These are phyloP conservation scores for Ustilago hordei DNA, from an alignment of 1,284 basidiomycete genomes.

Conservation along the genomic window DNA sequence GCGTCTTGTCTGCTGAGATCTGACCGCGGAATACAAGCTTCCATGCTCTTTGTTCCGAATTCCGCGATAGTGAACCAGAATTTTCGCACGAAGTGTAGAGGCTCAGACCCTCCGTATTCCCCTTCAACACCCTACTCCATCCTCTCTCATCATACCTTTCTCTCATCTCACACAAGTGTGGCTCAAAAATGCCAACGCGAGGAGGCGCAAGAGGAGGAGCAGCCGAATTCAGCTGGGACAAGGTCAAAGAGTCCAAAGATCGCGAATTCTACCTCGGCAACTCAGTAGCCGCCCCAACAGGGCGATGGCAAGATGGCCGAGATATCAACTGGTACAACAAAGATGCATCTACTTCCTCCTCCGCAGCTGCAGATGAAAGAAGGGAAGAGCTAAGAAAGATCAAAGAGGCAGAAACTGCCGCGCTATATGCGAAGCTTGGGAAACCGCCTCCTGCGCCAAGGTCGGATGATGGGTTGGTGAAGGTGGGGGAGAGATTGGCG, in stretches of 20 bases:
- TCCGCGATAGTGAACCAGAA: constrained; percentile 13
- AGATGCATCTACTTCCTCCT: constrained; percentile 21
- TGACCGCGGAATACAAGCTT: neutral
- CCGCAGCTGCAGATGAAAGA: constrained; percentile 41
- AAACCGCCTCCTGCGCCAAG: constrained; percentile 24
- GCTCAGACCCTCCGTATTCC: neutral
- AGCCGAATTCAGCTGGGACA: constrained; percentile 67
- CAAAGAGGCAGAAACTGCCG: constrained; percentile 63
- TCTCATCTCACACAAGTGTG: too few relatives aligned
- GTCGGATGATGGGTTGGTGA: neutral
- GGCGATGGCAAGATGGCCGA: constrained; percentile 65
- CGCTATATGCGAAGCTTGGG: constrained; percentile 55
- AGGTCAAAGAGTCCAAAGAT: constrained; percentile 63
- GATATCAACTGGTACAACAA: constrained; percentile 69
- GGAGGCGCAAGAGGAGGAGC: constrained; percentile 66
- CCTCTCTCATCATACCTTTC: neutral
- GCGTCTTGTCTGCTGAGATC: neutral
- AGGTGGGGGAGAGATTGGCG: constrained; percentile 40
- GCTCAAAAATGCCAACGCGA: constrained; percentile 31
- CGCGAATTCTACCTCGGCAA: constrained; percentile 68
- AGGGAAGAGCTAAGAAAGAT: constrained; percentile 57
- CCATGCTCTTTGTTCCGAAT: constrained; percentile 12
- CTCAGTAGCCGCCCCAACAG: constrained; percentile 65
- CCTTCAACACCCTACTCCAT: neutral
- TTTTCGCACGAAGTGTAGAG: constrained; percentile 24